Base-by-base conservation (phyloP, 2,329 filamentous ascomycete species). In the Fusarium nematophilum region DNA sequence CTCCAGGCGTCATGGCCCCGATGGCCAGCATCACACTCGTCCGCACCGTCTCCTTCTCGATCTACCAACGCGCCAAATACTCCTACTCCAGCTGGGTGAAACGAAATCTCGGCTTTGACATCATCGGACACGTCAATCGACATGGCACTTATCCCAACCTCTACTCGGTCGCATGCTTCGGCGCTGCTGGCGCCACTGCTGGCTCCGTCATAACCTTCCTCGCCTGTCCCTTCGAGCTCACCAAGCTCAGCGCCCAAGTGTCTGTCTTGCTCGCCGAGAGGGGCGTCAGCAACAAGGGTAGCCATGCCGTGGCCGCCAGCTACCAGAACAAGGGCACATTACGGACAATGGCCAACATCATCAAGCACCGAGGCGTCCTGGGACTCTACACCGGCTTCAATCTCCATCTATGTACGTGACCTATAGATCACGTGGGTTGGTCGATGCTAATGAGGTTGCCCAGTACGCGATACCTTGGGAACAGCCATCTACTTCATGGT, bases 401-500 rank as follows among this genome's bases (percentile, higher is more conserved):
- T 54, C 79, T 95, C 63, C 92, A 96, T 78, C 76, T 95, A 61
- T 77, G 91, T 93, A 80, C 77, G 90, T 76, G 13, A 38, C 13
- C 54, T 27, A n/a, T 14, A 29, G 6, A 11, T 25, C 10, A 4
- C 21, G 9, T 21, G 10, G 6, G 14, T 11, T 13, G 31, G 29
- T 14, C 30, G 10, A 38, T 26, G 29, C 54, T 64, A 52, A 61
- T 21, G 15, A n/a, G 17, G 21, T 23, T 52, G 10, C 26, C 30
- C 30, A 91, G 90, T 93, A 68, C 86, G 92, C 57, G 92, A 96
- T 75, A 93, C 91, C 1, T 81, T 95, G 57, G 92, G 92, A 48
- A 96, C 92, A 2, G 86, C 87, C 25, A 91, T 94, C 53, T 96
- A 96, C 74, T 96, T 96, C 71, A 91, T 91, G 78, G 93, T 92